Base-by-base conservation (phyloP, 192 early-diverging fungal species). In the Entomortierella beljakovae region DNA sequence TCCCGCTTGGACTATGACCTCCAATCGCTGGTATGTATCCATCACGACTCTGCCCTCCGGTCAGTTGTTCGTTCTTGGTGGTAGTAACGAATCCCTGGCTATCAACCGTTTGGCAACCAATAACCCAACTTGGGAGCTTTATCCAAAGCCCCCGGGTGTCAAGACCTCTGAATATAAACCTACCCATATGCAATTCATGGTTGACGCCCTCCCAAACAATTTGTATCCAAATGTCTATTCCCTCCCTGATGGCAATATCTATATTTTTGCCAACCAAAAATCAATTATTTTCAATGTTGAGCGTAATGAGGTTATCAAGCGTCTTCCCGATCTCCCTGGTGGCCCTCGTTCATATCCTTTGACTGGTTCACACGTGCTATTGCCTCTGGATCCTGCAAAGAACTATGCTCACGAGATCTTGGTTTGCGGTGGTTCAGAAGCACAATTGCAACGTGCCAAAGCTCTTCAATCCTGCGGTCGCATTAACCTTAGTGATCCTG, bases 361-460 rank as follows among this genome's bases (percentile, higher is more conserved):
- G 23, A 86, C 90, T 42, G 89, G 85, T 10, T 81, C 85, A 9
- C 83, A 85, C 1, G 75, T 87, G 6, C 58, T 92, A 68, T 60
- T 92, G 10, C 89, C 91, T 10, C 43, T 92, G 55, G 64, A 77
- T 20, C 85, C 86, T 3, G 69, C 73, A 42, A 87, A 90, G 43
- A 80, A 89, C 72, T 89, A 90, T 71, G 80, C 77, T 10, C 80
- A 85, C 2, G 71, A 84, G 57, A 70, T 92, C 10, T 64, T 92
- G 25, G 68, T 92, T 29, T 92, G 91, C 59, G 91, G 91, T 43
- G 91, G 91, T 46, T 77, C 71, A 16, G 58, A 83, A 32, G 74
- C 77, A 8, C 53, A 57, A 15, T 35, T 46, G n/a, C 38, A 51
- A 20, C 64, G 48, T 22, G 62, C 70, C 26, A 50, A 60, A 40